These are phyloP conservation scores for Hypoxylon perforatum DNA, from an alignment of 495 filamentous ascomycete species.

Conservation along the genomic window DNA sequence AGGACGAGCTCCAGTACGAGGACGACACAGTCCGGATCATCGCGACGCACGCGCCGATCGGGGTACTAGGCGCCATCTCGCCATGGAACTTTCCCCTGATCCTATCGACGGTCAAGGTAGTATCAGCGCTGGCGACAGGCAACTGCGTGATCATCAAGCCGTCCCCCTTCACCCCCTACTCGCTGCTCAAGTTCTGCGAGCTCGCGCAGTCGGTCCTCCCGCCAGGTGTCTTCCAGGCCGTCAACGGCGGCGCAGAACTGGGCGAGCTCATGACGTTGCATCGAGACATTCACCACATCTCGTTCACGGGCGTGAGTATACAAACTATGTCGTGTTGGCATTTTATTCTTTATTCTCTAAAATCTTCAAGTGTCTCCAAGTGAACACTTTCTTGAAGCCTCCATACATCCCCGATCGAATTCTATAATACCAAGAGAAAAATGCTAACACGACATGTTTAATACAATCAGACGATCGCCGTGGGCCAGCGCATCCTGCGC, in stretches of 20 bases:
- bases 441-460: no score
- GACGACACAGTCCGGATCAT: constrained; percentile 59
- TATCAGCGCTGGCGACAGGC: constrained; percentile 66
- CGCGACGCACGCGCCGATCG: constrained; percentile 63
- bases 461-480: constrained; percentile 69
- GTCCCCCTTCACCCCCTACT: constrained; percentile 75
- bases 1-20: constrained; percentile 63
- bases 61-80: constrained; percentile 64
- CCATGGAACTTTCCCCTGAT: constrained; percentile 76
- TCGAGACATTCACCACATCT: constrained; percentile 72
- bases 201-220: constrained; percentile 70
- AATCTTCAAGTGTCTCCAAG: no score
- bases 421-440: no score
- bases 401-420: no score
- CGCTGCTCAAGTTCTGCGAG: constrained; percentile 71
- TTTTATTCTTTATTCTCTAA: no score
- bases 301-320: constrained; percentile 78
- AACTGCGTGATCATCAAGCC: constrained; percentile 73
- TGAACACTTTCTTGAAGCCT: no score
- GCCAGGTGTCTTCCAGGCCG: constrained; percentile 72
- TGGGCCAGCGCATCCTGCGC: constrained; percentile 72
- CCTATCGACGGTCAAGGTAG: constrained; percentile 65
- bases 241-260: constrained; percentile 74
- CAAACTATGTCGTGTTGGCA: no score
- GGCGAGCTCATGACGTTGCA: constrained; percentile 69